These are phyloP conservation scores for Pholiota adiposa DNA, from an alignment of 1,284 basidiomycete species.

Conservation along the genomic window DNA sequence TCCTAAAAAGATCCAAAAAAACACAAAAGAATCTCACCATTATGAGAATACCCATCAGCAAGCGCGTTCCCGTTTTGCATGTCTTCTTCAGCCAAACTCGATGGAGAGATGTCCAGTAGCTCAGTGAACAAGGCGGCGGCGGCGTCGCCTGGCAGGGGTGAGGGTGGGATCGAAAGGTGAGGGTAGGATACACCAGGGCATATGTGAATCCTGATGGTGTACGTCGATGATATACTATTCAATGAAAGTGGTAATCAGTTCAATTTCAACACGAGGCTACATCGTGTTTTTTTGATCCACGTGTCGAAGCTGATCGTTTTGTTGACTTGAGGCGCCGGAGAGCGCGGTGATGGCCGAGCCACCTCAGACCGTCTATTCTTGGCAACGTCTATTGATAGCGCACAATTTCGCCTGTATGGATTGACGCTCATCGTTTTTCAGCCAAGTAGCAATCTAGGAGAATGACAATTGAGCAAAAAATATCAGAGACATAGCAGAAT, in stretches of 20 bases:
- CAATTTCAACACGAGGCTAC: constrained; percentile 31
- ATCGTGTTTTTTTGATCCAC: constrained; percentile 31
- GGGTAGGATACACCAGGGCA: constrained; percentile 26
- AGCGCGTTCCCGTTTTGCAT: constrained; percentile 16
- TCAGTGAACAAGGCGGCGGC: constrained; percentile 13
- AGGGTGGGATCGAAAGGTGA: constrained; percentile 20
- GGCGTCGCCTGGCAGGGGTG: constrained; percentile 12
- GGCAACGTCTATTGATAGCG: no score
- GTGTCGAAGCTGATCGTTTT: constrained; percentile 20
- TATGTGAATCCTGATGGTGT: constrained; percentile 24
- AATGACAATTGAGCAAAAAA: no score
- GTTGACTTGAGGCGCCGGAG: neutral
- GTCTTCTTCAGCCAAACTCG: constrained; percentile 8
- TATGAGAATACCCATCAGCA: constrained; percentile 11
- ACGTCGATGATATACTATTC: constrained; percentile 15
- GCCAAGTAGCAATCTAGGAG: no score
- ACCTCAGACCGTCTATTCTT: no score
- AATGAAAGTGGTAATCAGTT: constrained; percentile 21
- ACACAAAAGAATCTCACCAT: constrained; percentile 22
- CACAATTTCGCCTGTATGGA: no score
- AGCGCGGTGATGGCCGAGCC: neutral
- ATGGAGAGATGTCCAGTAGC: constrained; percentile 17
- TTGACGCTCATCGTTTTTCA: no score
- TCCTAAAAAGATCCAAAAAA: neutral
- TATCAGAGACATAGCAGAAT: no score